Base-by-base conservation (phyloP, 2,329 filamentous ascomycete species). In the Aspergillus latus region DNA sequence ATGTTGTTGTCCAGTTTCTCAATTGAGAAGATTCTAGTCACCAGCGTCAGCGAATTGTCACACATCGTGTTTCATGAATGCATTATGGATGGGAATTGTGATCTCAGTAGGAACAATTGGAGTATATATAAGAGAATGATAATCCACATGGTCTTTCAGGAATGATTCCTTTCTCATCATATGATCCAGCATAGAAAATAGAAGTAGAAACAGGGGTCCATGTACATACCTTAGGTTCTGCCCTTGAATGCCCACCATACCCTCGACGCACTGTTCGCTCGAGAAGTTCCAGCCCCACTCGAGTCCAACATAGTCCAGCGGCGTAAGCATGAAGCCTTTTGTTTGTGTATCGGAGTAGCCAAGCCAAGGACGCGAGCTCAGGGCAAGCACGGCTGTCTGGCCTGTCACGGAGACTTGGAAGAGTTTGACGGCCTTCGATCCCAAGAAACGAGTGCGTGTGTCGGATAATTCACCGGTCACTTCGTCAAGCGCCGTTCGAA, bases 51-150 rank as follows among this genome's bases (percentile, higher is more conserved):
- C 54, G 58, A 59, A 42, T 32, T 52, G 21, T 21, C 21, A 39
- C 4, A 13, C 28, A 1, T 30, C 13, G 13, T 11, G 32, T 50
- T 26, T 32, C 6, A 21, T 26, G 21, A 21, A 46, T 47, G 40
- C 36, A 11, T 36, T 44, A 28, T 44, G 26, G 29, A 43, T 2
- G 32, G 52, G 28, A 11, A 4, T 28, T 32, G 61, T 59, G 66
- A 68, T 77, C 73, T 96, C 92, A 96, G 92, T 86, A 96, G 91
- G 91, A 96, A 96, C 92, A 96, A 96, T 95, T 96, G 90, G 87
- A 81, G 69, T 52, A 69, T 68, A 75, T 21, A 73, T 72, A 73
- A 66, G 74, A 72, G 70, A 68, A 65, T 68, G 64, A 74, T 75
- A 69, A 64, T 80, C 81, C 79, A 76, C 74, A 79, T 71, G 50